Percentiles rank a stretch among this genome's conserved stretches.
These are phyloP conservation scores for Tulasnella sp. DNA, from an alignment of 768 basidiomycete species.

Conservation along the genomic window DNA sequence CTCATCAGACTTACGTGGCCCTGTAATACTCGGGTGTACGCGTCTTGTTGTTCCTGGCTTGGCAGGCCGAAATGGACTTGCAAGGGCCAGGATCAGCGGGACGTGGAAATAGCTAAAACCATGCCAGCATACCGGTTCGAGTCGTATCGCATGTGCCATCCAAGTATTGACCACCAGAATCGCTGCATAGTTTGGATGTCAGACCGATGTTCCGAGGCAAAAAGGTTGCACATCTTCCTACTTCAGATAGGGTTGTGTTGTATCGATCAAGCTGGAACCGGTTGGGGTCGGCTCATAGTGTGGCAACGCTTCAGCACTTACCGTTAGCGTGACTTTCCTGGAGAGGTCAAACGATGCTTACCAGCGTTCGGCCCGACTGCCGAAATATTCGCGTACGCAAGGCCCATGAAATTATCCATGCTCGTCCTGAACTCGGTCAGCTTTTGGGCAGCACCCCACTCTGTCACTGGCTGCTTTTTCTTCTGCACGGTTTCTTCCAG, in stretches of 20 bases:
- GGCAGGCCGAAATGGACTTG: slow-evolving; percentile 84
- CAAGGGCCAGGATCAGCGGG: slow-evolving; percentile 75
- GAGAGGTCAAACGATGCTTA: slow-evolving; percentile 41
- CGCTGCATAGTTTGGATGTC: slow-evolving; percentile 47
- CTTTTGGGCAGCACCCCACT: slow-evolving; percentile 88
- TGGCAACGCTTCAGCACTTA: slow-evolving; percentile 64
- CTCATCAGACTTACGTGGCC: slow-evolving; percentile 73
- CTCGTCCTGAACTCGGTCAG: slow-evolving; percentile 75
- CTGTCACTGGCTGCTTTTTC: slow-evolving; percentile 70
- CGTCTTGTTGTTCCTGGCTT: slow-evolving; percentile 81
- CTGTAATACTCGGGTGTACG: slow-evolving; percentile 93
- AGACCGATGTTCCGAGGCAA: slow-evolving; percentile 30
- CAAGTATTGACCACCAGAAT: slow-evolving; percentile 87
- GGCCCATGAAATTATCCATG: slow-evolving; percentile 75
- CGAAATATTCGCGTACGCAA: slow-evolving; percentile 88
- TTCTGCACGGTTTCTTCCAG: slow-evolving; percentile 76
- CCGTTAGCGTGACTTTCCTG: neutral
- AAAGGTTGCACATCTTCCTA: slow-evolving; percentile 46
- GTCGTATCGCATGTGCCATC: slow-evolving; percentile 78
- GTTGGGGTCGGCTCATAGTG: slow-evolving; percentile 83
- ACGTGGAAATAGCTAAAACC: neutral
- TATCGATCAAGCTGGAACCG: slow-evolving; percentile 72
- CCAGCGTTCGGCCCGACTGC: slow-evolving; percentile 87
- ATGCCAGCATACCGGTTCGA: slow-evolving; percentile 42
- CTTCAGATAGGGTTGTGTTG: slow-evolving; percentile 87